Conservation (phyloP, 179 eudicot species). For the Corrigiola litoralis region DNA sequence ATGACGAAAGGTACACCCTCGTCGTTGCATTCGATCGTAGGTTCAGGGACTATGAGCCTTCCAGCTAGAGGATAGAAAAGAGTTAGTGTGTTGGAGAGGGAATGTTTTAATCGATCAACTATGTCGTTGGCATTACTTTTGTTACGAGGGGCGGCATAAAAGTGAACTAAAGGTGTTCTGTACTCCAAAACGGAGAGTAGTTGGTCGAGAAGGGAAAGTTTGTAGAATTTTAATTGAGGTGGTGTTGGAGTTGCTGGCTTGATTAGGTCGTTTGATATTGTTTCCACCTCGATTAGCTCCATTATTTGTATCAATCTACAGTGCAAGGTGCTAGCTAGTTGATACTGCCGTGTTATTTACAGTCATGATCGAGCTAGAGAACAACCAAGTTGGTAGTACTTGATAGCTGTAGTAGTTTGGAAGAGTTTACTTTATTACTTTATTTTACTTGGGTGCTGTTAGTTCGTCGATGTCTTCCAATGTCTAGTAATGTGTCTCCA, state of each 20-base stretch:
- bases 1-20: background rate
- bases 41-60: background rate
- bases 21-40: background rate
- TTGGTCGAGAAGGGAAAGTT: background rate
- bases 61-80: constrained; percentile 1
- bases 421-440: too few relatives aligned
- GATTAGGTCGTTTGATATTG: background rate
- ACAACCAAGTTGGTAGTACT: too few relatives aligned
- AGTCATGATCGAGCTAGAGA: too few relatives aligned
- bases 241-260: background rate
- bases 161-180: background rate
- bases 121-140: background rate
- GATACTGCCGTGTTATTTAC: too few relatives aligned
- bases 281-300: background rate
- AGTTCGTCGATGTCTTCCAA: too few relatives aligned
- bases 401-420: too few relatives aligned
- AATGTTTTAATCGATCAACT: background rate
- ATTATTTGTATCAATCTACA: too few relatives aligned
- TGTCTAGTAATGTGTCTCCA: too few relatives aligned
- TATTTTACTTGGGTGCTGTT: too few relatives aligned
- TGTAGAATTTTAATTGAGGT: background rate
- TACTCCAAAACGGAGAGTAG: background rate
- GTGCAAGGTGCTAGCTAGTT: too few relatives aligned
- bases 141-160: background rate
- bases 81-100: background rate